Evolutionary conservation across 2,329 filamentous ascomycete genomes (phyloP), one percentile per base, ranked within the genome.

Genomic region (Penicillium aurantiogriseum): DNA sequence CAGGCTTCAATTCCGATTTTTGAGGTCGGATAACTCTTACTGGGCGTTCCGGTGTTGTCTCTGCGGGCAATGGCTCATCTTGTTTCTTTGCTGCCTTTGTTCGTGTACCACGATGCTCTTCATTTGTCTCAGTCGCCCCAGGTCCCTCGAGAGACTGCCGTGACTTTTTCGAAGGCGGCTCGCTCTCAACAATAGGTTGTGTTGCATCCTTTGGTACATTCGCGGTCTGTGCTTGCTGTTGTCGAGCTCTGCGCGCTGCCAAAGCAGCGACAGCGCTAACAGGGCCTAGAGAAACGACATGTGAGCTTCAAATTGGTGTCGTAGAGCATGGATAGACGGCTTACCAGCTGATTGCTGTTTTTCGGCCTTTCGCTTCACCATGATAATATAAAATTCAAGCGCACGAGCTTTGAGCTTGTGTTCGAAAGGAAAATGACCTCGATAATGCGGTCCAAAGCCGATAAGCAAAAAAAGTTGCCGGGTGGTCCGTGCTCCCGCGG

Each of bases 191-290:
- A 35, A 70, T 61, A 35, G 56, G 47, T 29, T 65, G 56, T 6
- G 57, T 49, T 15, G 65, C 51, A 48, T 63, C 58, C 47, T 68
- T 66, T 31, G 63, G 47, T 23, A 61, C 40, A n/a, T 58, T 47
- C 29, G 58, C 60, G 42, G 46, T 60, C 53, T 69, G 70, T 46
- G 65, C 62, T 51, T 70, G 69, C 57, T 75, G 71, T 59, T 73
- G 71, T 51, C 72, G 69, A 64, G 73, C 73, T 71, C 69, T 76
- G 64, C 75, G 76, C 58, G 76, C 76, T 29, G 76, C 76, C 58
- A 78, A 63, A 52, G 76, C 76, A 35, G 76, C 76, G 60, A 78
- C 63, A 44, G 76, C 76, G 59, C 76, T 78, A 58, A 77, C 64
- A n/a, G 71, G 71, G 54, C 64, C 72, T 72, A 62, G 27, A 40